Conservation (phyloP, 1,139 yeast species). For the Geotrichum reessii region DNA sequence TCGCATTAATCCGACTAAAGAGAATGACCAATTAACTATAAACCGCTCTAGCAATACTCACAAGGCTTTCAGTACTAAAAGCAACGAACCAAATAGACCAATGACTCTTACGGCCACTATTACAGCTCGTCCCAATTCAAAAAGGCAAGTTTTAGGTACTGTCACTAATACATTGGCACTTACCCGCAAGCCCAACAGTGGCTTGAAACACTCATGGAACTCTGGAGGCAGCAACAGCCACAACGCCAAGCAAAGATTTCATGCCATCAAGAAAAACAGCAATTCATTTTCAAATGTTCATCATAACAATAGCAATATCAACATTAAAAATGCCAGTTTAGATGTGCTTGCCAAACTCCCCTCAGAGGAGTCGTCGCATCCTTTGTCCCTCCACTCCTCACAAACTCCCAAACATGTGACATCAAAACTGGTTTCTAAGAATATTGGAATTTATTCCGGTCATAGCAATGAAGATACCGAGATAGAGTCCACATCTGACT, state of each 20-base stretch:
- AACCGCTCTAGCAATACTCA: not conserved
- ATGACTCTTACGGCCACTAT: not conserved
- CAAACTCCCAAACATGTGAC: not conserved
- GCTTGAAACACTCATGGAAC: not conserved
- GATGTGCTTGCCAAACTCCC: not conserved
- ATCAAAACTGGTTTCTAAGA: not conserved
- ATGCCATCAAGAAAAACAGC: not conserved
- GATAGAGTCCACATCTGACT: conserved; percentile 7
- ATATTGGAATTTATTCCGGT: not conserved
- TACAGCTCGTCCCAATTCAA: not conserved
- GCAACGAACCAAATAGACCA: not conserved
- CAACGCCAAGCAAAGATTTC: not conserved
- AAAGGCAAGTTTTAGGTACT: conserved; percentile 8
- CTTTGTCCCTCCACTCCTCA: not conserved
- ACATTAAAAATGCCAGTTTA: not conserved
- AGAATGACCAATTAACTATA: not conserved
- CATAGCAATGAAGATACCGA: conserved; percentile 13
- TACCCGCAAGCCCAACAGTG: not conserved
- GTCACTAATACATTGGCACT: conserved; percentile 12
- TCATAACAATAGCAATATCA: not conserved
- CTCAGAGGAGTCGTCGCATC: not conserved
- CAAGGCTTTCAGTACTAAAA: not conserved
- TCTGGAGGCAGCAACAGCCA: not conserved
- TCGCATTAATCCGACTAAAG: not conserved
- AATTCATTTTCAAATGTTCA: not conserved